Conservation (phyloP, 2,329 filamentous ascomycete genomes). For the Alternaria tenuissima region DNA sequence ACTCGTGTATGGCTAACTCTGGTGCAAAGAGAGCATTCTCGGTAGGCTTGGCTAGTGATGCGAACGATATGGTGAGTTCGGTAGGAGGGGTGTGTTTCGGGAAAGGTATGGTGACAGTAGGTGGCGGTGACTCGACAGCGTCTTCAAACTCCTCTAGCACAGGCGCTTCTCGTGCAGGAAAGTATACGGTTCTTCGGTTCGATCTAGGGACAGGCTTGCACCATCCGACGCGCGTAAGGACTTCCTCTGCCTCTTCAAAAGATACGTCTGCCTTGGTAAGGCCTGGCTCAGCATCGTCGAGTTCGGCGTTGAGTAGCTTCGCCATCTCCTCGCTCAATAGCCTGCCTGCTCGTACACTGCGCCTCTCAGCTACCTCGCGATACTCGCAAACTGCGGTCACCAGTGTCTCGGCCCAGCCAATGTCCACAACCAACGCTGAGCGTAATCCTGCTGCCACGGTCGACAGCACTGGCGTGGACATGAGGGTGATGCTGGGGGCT, state of each 20-base stretch:
- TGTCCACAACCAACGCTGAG: slow-evolving; percentile 84
- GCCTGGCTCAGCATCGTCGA: slow-evolving; percentile 36
- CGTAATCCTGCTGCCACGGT: slow-evolving; percentile 82
- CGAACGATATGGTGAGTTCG: slow-evolving; percentile 72
- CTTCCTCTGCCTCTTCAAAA: slow-evolving; percentile 84
- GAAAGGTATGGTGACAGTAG: slow-evolving; percentile 46
- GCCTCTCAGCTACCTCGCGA: slow-evolving; percentile 75
- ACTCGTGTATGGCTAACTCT: slow-evolving; percentile 61
- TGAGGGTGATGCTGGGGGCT: slow-evolving; percentile 78
- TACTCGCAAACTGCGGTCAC: slow-evolving; percentile 91
- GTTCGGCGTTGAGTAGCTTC: slow-evolving; percentile 64
- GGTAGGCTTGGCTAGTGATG: slow-evolving; percentile 74
- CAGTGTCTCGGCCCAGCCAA: slow-evolving; percentile 91
- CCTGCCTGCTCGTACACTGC: slow-evolving; percentile 79
- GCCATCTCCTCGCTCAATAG: slow-evolving; percentile 74
- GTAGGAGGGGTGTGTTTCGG: slow-evolving; percentile 50
- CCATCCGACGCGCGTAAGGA: slow-evolving; percentile 79
- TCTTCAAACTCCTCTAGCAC: slow-evolving; percentile 56
- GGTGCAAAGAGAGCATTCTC: slow-evolving; percentile 77
- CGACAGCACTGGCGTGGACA: slow-evolving; percentile 78
- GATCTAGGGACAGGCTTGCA: slow-evolving; percentile 59
- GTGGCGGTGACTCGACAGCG: slow-evolving; percentile 45
- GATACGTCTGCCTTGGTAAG: slow-evolving; percentile 40
- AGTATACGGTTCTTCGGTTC: slow-evolving; percentile 44
- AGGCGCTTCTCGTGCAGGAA: slow-evolving; percentile 47